These are phyloP conservation scores for Backusella parvicylindrica DNA, from an alignment of 192 early-diverging fungal species.

Conservation along the genomic window DNA sequence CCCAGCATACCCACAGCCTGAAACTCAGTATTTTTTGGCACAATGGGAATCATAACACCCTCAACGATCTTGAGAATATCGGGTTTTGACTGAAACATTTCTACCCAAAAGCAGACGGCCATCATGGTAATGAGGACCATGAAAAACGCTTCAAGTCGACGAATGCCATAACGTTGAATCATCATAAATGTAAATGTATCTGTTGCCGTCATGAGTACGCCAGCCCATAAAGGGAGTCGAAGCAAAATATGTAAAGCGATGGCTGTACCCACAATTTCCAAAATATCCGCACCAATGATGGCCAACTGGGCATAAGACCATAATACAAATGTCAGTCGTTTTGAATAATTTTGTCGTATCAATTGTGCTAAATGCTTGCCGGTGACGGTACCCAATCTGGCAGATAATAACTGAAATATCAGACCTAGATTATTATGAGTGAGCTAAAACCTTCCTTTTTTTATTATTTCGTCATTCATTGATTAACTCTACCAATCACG, in stretches of 20 bases:
- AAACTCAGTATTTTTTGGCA: constrained; percentile 53
- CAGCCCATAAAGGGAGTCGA: constrained; percentile 63
- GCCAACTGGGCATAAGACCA: constrained; percentile 62
- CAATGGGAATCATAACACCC: constrained; percentile 50
- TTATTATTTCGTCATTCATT: not conserved
- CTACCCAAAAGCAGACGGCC: constrained; percentile 75
- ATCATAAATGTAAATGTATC: constrained; percentile 80
- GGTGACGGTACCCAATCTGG: constrained; percentile 62
- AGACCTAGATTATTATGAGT: constrained; percentile 29
- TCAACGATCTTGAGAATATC: constrained; percentile 44
- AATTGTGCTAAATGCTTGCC: constrained; percentile 60
- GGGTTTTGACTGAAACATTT: constrained; percentile 53
- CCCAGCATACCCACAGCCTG: constrained; percentile 69
- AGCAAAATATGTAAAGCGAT: constrained; percentile 82
- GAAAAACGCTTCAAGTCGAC: constrained; percentile 71
- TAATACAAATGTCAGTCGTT: constrained; percentile 41
- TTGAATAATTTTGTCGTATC: constrained; percentile 46
- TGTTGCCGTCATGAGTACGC: constrained; percentile 71
- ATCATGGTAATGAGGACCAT: constrained; percentile 68
- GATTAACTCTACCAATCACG: constrained; percentile 38
- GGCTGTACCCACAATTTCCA: constrained; percentile 87
- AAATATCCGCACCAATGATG: constrained; percentile 69
- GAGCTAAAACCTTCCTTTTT: not conserved
- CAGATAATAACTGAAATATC: constrained; percentile 57
- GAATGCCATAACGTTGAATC: constrained; percentile 57